These are phyloP conservation scores for Fusarium graminum DNA, from an alignment of 2,329 filamentous ascomycete species.

Conservation along the genomic window DNA sequence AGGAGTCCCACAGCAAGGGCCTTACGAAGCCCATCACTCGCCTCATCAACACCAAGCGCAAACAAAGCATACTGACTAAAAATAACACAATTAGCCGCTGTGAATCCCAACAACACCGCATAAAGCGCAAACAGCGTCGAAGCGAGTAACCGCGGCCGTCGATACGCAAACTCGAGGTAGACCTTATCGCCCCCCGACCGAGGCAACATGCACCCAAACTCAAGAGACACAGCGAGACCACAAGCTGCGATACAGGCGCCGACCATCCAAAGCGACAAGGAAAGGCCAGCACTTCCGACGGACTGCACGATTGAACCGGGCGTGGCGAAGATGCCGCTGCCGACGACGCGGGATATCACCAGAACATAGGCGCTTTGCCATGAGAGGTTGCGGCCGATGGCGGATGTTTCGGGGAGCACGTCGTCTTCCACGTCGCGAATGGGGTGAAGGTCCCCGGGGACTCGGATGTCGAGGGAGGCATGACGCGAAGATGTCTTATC, in stretches of 20 bases:
- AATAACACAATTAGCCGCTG: constrained; percentile 77
- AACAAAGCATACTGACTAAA: constrained; percentile 76
- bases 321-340: constrained; percentile 79
- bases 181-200: constrained; percentile 77
- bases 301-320: constrained; percentile 75
- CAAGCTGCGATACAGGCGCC: constrained; percentile 73
- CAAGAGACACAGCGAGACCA: constrained; percentile 72
- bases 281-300: constrained; percentile 74
- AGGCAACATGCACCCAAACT: constrained; percentile 79
- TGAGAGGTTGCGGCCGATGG: constrained; percentile 69
- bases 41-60: constrained; percentile 64
- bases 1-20: constrained; percentile 68
- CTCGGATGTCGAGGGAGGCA: constrained; percentile 27
- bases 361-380: constrained; percentile 76
- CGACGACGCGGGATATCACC: constrained; percentile 76
- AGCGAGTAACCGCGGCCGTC: constrained; percentile 71
- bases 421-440: constrained; percentile 64
- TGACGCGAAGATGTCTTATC: not conserved
- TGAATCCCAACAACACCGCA: constrained; percentile 74
- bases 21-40: constrained; percentile 66
- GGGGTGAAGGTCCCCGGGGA: constrained; percentile 4
- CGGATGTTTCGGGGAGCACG: constrained; percentile 70
- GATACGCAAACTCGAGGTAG: constrained; percentile 78
- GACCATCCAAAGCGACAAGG: constrained; percentile 72
- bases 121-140: constrained; percentile 74